Conservation (phyloP, 352 stramenopile species). For the Elongisporangium prolatum region DNA sequence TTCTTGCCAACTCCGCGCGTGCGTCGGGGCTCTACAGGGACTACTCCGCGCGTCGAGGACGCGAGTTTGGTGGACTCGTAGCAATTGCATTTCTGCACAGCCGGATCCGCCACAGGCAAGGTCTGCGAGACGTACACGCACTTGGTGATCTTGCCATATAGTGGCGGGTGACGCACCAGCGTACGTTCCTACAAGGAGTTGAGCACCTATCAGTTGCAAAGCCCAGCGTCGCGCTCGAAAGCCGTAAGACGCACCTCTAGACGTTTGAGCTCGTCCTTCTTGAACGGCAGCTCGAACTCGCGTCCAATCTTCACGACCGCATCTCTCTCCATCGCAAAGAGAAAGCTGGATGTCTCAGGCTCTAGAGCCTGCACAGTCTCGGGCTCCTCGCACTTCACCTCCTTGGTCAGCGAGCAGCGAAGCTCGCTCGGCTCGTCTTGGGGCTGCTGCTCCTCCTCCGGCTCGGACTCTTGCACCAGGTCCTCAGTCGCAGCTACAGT, state of each 20-base stretch:
- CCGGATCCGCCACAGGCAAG: constrained; percentile 43
- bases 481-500: too few species aligned
- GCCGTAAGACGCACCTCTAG: constrained; percentile 13
- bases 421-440: too few species aligned
- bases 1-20: neutral
- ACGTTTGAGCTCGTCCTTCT: constrained; percentile 22
- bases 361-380: too few species aligned
- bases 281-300: constrained; percentile 34
- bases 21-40: too few species aligned
- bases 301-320: neutral
- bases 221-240: neutral
- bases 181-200: constrained; percentile 45
- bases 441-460: too few species aligned
- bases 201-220: neutral
- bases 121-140: constrained; percentile 71
- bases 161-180: constrained; percentile 40
- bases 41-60: constrained; percentile 14
- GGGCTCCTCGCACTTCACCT: too few species aligned
- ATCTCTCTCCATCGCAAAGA: too few species aligned
- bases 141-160: constrained; percentile 62
- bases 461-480: too few species aligned
- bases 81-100: constrained; percentile 77
- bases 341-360: too few species aligned
- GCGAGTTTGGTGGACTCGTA: constrained; percentile 34
- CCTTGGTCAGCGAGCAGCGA: too few species aligned